phyloP scores from a whole-genome alignment of 139 green algal genomes.

The Eudorina sp. region DNA sequence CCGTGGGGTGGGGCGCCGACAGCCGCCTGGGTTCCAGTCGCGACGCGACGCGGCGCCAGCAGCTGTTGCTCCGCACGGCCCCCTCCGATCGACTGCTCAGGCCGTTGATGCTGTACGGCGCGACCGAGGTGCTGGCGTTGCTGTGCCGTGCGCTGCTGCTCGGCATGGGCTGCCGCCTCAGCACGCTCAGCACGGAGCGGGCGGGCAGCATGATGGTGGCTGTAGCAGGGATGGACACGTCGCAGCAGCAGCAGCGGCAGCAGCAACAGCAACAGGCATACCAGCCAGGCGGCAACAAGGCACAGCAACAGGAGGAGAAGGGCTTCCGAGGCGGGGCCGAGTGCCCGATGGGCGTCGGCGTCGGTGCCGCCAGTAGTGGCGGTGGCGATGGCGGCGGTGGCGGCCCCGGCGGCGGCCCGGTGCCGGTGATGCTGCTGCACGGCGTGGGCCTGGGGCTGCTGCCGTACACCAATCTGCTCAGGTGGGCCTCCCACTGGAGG shows the following conservation, averaged over 20 bases:
- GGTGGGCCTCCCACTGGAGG: background rate
- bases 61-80: no score
- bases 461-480: constrained; percentile 11
- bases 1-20: no score
- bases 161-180: constrained; percentile 30
- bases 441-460: constrained; percentile 60
- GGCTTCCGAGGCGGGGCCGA: no score
- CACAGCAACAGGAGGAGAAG: background rate
- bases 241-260: background rate
- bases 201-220: background rate
- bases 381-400: background rate
- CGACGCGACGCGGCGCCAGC: no score
- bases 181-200: background rate
- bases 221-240: background rate
- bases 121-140: constrained; percentile 51
- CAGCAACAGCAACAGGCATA: background rate
- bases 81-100: background rate
- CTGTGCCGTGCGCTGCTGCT: constrained; percentile 37
- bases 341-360: no score
- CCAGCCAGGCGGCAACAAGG: background rate
- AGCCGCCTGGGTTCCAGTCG: no score
- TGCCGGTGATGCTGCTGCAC: constrained; percentile 65
- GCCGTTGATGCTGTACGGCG: constrained; percentile 58
- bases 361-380: background rate
- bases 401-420: background rate